These are phyloP conservation scores for Martiniozyma abietophila DNA, from an alignment of 805 yeast species.

Conservation along the genomic window DNA sequence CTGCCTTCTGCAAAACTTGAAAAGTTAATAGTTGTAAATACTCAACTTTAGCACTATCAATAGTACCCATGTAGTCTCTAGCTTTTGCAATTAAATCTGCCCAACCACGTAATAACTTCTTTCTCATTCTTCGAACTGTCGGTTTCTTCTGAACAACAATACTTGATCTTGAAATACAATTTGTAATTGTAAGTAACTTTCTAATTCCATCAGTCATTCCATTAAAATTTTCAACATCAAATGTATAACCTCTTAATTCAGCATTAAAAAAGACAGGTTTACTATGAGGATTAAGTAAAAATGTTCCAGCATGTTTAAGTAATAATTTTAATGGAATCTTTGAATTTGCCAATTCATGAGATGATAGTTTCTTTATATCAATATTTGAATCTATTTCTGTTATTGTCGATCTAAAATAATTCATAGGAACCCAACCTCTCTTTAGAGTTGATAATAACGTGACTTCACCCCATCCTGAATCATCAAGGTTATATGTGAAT, in stretches of 20 bases:
- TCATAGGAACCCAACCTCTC: slow-evolving; percentile 84
- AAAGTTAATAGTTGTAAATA: slow-evolving; percentile 53
- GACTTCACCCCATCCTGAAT: slow-evolving; percentile 85
- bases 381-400: slow-evolving; percentile 15
- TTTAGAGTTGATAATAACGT: slow-evolving; percentile 52
- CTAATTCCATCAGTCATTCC: slow-evolving; percentile 68
- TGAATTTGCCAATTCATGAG: slow-evolving; percentile 28
- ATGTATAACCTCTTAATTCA: slow-evolving; percentile 35
- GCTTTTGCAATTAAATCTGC: slow-evolving; percentile 69
- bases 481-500: slow-evolving; percentile 69
- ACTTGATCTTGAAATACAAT: slow-evolving; percentile 67
- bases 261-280: slow-evolving; percentile 29
- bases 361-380: slow-evolving; percentile 7
- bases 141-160: slow-evolving; percentile 58
- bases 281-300: slow-evolving; percentile 54
- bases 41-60: slow-evolving; percentile 47
- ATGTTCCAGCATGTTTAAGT: slow-evolving; percentile 56
- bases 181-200: slow-evolving; percentile 51
- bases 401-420: slow-evolving; percentile 48
- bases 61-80: slow-evolving; percentile 60
- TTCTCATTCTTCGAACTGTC: slow-evolving; percentile 52
- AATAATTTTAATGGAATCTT: slow-evolving; percentile 46
- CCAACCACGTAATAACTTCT: slow-evolving; percentile 71
- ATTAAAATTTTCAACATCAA: slow-evolving; percentile 49
- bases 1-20: slow-evolving; percentile 58